These are phyloP conservation scores for Stellera chamaejasme DNA, from an alignment of 345 rosid genomes.

Conservation along the genomic window DNA sequence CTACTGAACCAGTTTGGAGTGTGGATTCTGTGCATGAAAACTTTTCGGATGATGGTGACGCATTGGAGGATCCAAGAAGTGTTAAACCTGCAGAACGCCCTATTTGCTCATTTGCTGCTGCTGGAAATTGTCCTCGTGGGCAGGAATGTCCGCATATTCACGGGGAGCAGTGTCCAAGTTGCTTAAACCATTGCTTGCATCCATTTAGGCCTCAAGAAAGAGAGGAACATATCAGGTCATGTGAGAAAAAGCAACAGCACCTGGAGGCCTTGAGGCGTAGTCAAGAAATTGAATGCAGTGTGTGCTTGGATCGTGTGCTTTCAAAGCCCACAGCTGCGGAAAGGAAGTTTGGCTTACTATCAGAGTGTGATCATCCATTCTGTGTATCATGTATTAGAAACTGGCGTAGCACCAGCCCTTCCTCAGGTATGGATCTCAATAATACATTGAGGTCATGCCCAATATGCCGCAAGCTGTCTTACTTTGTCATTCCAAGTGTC, in stretches of 20 bases:
- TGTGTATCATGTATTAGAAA: slow-evolving; percentile 84
- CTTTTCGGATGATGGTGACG: slow-evolving; percentile 21
- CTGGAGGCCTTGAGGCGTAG: slow-evolving; percentile 62
- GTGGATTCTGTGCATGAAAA: slow-evolving; percentile 21
- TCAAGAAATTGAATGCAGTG: slow-evolving; percentile 80
- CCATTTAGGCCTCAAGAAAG: slow-evolving; percentile 71
- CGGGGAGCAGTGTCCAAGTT: slow-evolving; percentile 67
- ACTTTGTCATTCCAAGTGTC: slow-evolving; percentile 84
- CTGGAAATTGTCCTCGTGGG: slow-evolving; percentile 69
- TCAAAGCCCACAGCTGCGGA: slow-evolving; percentile 67
- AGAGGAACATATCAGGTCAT: slow-evolving; percentile 57
- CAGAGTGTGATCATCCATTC: slow-evolving; percentile 88
- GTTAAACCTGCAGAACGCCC: slow-evolving; percentile 49
- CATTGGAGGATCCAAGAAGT: slow-evolving; percentile 28
- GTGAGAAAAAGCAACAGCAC: slow-evolving; percentile 67
- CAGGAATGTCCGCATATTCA: slow-evolving; percentile 69
- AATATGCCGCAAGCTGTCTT: slow-evolving; percentile 80
- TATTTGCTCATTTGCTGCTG: slow-evolving; percentile 75
- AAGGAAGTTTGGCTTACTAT: slow-evolving; percentile 73
- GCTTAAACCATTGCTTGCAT: slow-evolving; percentile 77
- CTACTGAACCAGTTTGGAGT: slow-evolving; percentile 25
- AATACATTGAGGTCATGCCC: slow-evolving; percentile 80
- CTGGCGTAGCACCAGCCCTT: slow-evolving; percentile 76
- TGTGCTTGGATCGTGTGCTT: slow-evolving; percentile 74
- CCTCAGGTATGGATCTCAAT: slow-evolving; percentile 76